Base-by-base conservation (phyloP, 257 asterid species). In the Eucommia ulmoides region DNA sequence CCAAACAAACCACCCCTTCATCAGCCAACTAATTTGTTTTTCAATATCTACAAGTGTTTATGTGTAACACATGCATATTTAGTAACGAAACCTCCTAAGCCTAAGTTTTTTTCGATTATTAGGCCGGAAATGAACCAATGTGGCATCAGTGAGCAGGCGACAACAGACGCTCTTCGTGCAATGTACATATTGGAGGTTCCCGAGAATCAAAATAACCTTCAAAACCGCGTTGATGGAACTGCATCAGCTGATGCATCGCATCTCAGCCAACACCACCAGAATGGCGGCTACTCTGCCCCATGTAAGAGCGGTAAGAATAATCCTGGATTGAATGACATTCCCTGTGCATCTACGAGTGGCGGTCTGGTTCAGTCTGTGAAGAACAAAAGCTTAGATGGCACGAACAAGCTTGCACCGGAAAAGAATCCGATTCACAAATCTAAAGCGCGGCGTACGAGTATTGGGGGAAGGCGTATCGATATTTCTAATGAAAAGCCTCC, bases 91-190 rank as follows among this genome's bases (percentile, higher is more conserved):
- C 12, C 38, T 29, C 38, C 38, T 29, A 14, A 29, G 8, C 19
- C 52, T 24, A 14, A 15, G 19, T 10, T 65, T 63, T 59, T 62
- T 12, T 61, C 61, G 29, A 38, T 50, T 54, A 63, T 51, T 84
- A 91, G 99, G 76, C 88, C 97, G 63, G 94, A 93, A 63, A 74
- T 79, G 92, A 86, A 87, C 73, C 62, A 41, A 24, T 91, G 99
- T 61, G 76, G 71, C 42, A 46, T 91, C 55, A 65, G 75, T 54
- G 85, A 91, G 69, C 91, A 75, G 14, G 85, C 74, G 24, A 91
- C 97, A 19, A 71, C 93, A 21, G 68, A 51, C 49, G 94, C 93
- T 68, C 59, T 83, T 38, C 66, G 45, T 33, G 77, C 83, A 41
- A 65, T 47, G 20, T 68, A 57, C 70, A 69, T 49, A 50, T 58